Evolutionary conservation across 768 basidiomycete species (phyloP).

Genomic region (Lactarius evosmus): DNA sequence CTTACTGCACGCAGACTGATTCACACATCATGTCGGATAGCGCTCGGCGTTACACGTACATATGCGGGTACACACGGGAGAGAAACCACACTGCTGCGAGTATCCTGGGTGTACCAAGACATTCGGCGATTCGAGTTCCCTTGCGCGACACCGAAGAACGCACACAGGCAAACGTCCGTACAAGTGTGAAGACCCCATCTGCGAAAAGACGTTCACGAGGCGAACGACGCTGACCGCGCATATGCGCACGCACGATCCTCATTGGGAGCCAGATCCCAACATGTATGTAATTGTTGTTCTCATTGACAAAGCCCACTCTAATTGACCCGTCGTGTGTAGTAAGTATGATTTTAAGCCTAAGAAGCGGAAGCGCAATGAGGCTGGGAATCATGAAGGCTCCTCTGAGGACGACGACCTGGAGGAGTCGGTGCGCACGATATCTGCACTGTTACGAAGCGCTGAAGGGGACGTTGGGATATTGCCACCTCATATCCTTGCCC

Average conservation of each 20-base stretch:
- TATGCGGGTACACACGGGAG: conserved; percentile 85
- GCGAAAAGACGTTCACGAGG: conserved; percentile 86
- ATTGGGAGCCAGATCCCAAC: conserved; percentile 81
- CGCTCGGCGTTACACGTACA: conserved; percentile 89
- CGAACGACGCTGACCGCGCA: conserved; percentile 82
- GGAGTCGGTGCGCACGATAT: conserved; percentile 72
- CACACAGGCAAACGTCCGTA: conserved; percentile 86
- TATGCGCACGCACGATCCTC: conserved; percentile 84
- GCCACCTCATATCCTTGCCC: conserved; percentile 16
- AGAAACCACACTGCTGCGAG: conserved; percentile 89
- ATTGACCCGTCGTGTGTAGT: conserved; percentile 37
- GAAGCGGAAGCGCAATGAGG: conserved; percentile 47
- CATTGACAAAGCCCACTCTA: background rate
- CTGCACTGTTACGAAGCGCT: conserved; percentile 59
- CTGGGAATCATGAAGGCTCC: conserved; percentile 34
- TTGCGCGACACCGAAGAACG: conserved; percentile 87
- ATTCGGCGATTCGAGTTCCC: conserved; percentile 88
- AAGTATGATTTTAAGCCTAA: conserved; percentile 80
- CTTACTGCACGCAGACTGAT: conserved; percentile 24
- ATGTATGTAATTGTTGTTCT: conserved; percentile 48
- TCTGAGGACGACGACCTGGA: conserved; percentile 58
- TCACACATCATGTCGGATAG: conserved; percentile 39
- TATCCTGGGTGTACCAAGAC: conserved; percentile 85
- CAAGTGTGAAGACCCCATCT: conserved; percentile 77
- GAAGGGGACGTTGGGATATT: conserved; percentile 29